These are phyloP conservation scores for Termitomyces sp. DNA, from an alignment of 768 basidiomycete genomes.

Conservation along the genomic window DNA sequence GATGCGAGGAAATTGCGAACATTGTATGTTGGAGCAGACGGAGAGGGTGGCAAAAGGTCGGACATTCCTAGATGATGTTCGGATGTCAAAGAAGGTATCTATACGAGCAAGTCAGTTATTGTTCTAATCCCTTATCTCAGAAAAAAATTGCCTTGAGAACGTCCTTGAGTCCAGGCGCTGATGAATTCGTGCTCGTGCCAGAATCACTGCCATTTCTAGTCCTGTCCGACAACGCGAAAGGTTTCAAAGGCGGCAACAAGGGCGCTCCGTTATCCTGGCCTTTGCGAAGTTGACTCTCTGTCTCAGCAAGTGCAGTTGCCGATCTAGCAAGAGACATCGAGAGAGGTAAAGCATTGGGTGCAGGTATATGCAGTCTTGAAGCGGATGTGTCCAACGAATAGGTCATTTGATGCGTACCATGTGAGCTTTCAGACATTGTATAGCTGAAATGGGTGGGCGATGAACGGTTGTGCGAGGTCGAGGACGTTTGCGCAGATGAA, in stretches of 20 bases:
- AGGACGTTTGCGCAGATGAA: slow-evolving; percentile 16
- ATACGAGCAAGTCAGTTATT: neutral
- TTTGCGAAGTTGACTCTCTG: slow-evolving; percentile 11
- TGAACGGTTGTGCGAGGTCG: slow-evolving; percentile 16
- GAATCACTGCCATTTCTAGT: slow-evolving; percentile 46
- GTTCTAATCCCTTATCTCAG: neutral
- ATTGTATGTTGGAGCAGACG: slow-evolving; percentile 38
- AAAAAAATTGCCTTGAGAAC: slow-evolving; percentile 54
- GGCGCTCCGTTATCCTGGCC: slow-evolving; percentile 14
- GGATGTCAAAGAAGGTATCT: slow-evolving; percentile 65
- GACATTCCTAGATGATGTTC: slow-evolving; percentile 65
- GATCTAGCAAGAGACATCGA: slow-evolving; percentile 37
- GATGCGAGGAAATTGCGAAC: slow-evolving; percentile 31
- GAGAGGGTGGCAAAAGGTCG: slow-evolving; percentile 74
- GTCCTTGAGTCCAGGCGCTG: slow-evolving; percentile 63
- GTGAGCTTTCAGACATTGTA: slow-evolving; percentile 22
- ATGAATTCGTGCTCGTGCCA: slow-evolving; percentile 27
- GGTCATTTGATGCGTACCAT: slow-evolving; percentile 48
- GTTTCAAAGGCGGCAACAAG: slow-evolving; percentile 38
- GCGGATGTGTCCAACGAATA: slow-evolving; percentile 48
- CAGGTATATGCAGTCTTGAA: slow-evolving; percentile 20
- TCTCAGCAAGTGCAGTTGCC: slow-evolving; percentile 35
- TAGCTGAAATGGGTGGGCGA: slow-evolving; percentile 28
- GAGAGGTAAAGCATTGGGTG: slow-evolving; percentile 21
- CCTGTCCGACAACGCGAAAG: slow-evolving; percentile 35